Base-by-base conservation (phyloP, 352 stramenopile genomes). In the Globisporangium yorkense region DNA sequence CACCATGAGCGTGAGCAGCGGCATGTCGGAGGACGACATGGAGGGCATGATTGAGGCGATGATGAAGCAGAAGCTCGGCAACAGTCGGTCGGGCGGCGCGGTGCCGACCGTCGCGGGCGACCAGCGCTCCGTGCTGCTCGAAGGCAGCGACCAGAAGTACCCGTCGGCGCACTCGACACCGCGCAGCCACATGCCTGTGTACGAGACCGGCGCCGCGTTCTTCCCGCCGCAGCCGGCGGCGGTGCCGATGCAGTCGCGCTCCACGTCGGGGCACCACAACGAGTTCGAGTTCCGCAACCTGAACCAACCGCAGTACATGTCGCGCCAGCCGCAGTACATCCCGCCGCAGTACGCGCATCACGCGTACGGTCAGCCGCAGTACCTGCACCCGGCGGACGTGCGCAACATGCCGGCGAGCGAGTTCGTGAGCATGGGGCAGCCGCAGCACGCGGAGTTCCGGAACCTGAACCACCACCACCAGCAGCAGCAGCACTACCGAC, bases 1-100 rank as follows among this genome's bases (percentile, higher is more conserved):
- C 57, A 52, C 24, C 9, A 44, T 57, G n/a, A 63, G 57, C 27
- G 57, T 63, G 13, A 54, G 57, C 57, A 63, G 59, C 21, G 47
- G 37, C 18, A 60, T 65, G 59, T 60, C 59, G 4, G 59, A 65
- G 40, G 52, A 60, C 45, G 59, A 60, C 8, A 49, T 65, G n/a
- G 59, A 65, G 27, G 47, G 31, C 37, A 54, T 55, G 51, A 65
- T 65, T 45, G 59, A 65, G 16, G 52, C 53, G 2, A 59, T 65
- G 52, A 54, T 55, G 49, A 51, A 52, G 29, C 47, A 56, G 21
- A 63, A 63, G 31, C 40, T 59, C 3, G 40, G 24, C 31, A 58
- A 47, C 33, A 57, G 35, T 9, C 21, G 40, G 3, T 35, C 35
- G 20, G 45, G 33, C 21, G 52, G 44, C 2, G 50, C 9, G 12